Conservation (phyloP, 2,329 filamentous ascomycete genomes). For the Sclerotinia minor region DNA sequence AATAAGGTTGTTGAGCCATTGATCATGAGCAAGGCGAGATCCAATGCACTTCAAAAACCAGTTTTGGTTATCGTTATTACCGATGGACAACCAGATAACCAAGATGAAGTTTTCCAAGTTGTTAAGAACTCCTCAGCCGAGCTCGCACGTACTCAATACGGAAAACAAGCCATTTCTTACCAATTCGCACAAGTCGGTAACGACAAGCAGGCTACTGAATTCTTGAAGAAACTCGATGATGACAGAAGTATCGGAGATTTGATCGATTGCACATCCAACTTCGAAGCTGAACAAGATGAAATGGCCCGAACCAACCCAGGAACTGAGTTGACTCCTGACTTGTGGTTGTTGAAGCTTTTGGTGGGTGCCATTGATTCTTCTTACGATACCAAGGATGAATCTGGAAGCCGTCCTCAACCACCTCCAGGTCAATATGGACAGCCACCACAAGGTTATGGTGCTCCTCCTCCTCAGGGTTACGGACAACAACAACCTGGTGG, state of each 20-base stretch:
- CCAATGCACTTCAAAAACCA: constrained; percentile 19
- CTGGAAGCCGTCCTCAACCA: constrained; percentile 13
- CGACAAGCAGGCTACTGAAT: constrained; percentile 14
- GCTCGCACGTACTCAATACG: constrained; percentile 14
- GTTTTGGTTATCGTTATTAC: constrained; percentile 22
- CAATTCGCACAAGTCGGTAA: constrained; percentile 23
- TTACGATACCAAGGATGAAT: constrained; percentile 65
- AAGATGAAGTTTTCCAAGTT: constrained; percentile 21
- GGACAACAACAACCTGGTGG: constrained; percentile 20
- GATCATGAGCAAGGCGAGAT: constrained; percentile 45
- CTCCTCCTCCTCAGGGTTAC: constrained; percentile 22
- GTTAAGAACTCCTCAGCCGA: constrained; percentile 14
- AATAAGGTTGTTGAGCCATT: constrained; percentile 65
- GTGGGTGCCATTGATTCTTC: constrained; percentile 66
- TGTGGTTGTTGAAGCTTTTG: constrained; percentile 53
- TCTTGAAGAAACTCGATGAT: constrained; percentile 22
- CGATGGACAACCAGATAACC: constrained; percentile 24
- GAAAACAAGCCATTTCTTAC: constrained; percentile 23
- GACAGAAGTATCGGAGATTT: constrained; percentile 19
- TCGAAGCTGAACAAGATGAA: constrained; percentile 23
- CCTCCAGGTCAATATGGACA: constrained; percentile 35
- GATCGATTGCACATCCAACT: constrained; percentile 24
- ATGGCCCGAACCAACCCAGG: constrained; percentile 19
- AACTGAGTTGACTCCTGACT: constrained; percentile 10
- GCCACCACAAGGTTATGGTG: constrained; percentile 23